These are phyloP conservation scores for Borovskyia barvae DNA, from an alignment of 208 protist genomes.

Conservation along the genomic window DNA sequence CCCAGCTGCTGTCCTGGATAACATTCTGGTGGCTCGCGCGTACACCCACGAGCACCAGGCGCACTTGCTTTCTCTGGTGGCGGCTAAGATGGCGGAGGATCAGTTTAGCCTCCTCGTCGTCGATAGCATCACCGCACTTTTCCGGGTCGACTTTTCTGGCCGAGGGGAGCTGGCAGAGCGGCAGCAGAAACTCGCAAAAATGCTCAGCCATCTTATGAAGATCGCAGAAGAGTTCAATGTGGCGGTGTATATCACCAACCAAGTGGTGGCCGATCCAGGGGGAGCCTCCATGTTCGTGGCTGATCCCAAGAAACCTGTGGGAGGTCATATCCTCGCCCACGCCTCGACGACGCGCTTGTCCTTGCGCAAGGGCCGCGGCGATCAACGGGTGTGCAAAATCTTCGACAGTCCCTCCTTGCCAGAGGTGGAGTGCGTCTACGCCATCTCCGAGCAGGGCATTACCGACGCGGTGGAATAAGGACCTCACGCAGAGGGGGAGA, in stretches of 20 bases:
- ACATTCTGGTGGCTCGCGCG: constrained; percentile 96
- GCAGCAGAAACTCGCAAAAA: constrained; percentile 93
- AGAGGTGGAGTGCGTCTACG: constrained; percentile 95
- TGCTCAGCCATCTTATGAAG: constrained; percentile 95
- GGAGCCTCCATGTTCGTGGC: constrained; percentile 96
- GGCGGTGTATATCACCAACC: constrained; percentile 99
- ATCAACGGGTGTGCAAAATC: constrained; percentile 97
- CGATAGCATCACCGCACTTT: constrained; percentile 99
- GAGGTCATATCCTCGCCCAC: constrained; percentile 98
- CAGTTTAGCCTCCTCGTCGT: constrained; percentile 95
- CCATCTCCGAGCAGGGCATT: constrained; percentile 96
- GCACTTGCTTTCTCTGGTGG: constrained; percentile 89
- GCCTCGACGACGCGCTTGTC: constrained; percentile 95
- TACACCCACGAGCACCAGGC: constrained; percentile 96
- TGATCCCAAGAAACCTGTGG: constrained; percentile 98
- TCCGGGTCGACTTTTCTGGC: constrained; percentile 97
- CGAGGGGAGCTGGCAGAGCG: constrained; percentile 97
- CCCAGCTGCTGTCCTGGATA: constrained; percentile 90
- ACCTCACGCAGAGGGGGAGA: no score
- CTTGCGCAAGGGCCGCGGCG: constrained; percentile 96
- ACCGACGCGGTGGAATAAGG: constrained; percentile 90
- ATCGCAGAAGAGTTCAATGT: constrained; percentile 99
- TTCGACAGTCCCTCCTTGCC: constrained; percentile 98
- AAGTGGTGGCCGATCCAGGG: constrained; percentile 98
- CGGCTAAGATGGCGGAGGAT: constrained; percentile 91